phyloP scores from a whole-genome alignment of 2,329 filamentous ascomycete genomes.

The Xylaria sp. region DNA sequence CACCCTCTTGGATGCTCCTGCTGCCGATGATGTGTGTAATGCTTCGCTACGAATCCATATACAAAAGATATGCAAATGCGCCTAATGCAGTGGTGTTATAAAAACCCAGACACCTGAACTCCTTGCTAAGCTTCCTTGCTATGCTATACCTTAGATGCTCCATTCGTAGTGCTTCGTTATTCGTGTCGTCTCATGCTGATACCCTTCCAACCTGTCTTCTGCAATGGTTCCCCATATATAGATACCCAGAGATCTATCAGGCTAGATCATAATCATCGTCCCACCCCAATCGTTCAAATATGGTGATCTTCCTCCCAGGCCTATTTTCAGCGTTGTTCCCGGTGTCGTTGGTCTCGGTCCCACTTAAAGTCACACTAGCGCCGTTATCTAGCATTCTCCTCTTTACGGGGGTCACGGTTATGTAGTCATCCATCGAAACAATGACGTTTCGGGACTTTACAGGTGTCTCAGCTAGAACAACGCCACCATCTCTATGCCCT shows the following conservation, averaged over 20 bases:
- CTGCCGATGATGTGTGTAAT: neutral
- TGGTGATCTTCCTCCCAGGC: slow-evolving; percentile 53
- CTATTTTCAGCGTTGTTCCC: slow-evolving; percentile 33
- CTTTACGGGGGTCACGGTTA: slow-evolving; percentile 45
- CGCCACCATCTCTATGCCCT: slow-evolving; percentile 46
- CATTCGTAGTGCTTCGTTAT: slow-evolving; percentile 40
- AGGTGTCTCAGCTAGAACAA: slow-evolving; percentile 53
- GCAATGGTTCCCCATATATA: neutral
- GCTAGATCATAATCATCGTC: slow-evolving; percentile 62
- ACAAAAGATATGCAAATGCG: slow-evolving; percentile 1
- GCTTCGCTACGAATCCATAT: slow-evolving; percentile 12
- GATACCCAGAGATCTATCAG: slow-evolving; percentile 24
- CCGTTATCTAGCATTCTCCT: slow-evolving; percentile 34
- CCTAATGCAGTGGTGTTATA: slow-evolving; percentile 1
- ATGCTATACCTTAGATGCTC: slow-evolving; percentile 36
- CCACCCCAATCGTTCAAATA: slow-evolving; percentile 69
- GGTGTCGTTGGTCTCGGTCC: neutral
- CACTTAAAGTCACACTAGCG: slow-evolving; percentile 5
- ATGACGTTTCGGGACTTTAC: slow-evolving; percentile 46
- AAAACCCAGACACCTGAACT: slow-evolving; percentile 26
- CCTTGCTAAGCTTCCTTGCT: slow-evolving; percentile 36
- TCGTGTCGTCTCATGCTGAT: slow-evolving; percentile 28
- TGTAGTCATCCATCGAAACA: slow-evolving; percentile 40
- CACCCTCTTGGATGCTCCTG: neutral
- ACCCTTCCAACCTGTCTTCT: neutral